Evolutionary conservation across 208 protist genomes (phyloP).

Genomic region (Plasmodiophora brassicae): DNA sequence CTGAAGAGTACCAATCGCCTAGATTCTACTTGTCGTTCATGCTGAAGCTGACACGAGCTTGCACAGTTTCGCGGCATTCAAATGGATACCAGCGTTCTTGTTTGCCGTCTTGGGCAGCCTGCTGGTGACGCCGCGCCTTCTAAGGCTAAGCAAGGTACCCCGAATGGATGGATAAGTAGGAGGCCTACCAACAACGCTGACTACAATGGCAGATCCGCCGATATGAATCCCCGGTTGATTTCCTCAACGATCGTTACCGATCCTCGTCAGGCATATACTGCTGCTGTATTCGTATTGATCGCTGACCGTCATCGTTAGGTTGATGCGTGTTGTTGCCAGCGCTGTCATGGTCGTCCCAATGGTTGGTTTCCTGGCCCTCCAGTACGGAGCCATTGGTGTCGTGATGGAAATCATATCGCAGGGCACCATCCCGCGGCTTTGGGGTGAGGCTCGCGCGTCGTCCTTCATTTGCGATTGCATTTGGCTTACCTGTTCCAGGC

Average conservation of each 20-base stretch:
- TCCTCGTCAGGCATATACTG: neutral
- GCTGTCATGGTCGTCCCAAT: neutral
- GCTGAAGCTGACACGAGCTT: neutral
- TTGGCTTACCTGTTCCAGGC: neutral
- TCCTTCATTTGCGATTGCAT: neutral
- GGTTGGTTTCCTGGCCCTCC: neutral
- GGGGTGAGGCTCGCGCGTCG: too few species aligned
- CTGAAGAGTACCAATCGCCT: neutral
- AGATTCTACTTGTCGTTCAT: neutral
- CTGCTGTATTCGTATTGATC: neutral
- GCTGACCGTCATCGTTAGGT: neutral
- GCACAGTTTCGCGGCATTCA: neutral
- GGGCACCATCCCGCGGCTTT: neutral
- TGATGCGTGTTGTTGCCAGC: neutral
- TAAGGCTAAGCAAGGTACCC: neutral
- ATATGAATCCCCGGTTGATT: neutral
- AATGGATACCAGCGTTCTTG: neutral
- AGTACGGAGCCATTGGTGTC: neutral
- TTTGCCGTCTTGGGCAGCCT: neutral
- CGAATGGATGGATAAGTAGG: too few species aligned
- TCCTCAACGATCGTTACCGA: constrained; percentile 9
- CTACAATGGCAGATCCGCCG: neutral
- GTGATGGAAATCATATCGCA: neutral
- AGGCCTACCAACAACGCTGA: too few species aligned
- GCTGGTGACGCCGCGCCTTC: neutral